Conservation (phyloP, 495 filamentous ascomycete species). For the Pseudevernia furfuracea region DNA sequence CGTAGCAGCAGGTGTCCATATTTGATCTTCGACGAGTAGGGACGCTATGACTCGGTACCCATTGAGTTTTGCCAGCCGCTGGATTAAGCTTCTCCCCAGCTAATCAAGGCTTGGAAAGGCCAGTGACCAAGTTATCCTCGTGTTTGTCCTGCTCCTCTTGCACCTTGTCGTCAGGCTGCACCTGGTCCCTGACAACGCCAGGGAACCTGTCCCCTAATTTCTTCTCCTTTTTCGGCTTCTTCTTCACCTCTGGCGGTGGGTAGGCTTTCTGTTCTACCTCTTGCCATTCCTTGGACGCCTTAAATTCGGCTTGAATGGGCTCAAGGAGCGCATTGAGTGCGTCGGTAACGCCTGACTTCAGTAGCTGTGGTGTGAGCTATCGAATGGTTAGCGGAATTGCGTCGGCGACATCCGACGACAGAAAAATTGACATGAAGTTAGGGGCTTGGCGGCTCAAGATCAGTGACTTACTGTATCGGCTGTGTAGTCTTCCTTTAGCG, state of each 20-base stretch:
- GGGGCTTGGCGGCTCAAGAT: background rate
- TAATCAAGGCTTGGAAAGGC: background rate
- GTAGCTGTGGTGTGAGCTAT: constrained; percentile 72
- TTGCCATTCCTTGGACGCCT: constrained; percentile 69
- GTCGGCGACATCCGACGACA: background rate
- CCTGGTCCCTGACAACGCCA: constrained; percentile 28
- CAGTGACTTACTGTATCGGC: constrained; percentile 61
- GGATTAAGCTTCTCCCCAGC: background rate
- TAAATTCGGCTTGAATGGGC: constrained; percentile 66
- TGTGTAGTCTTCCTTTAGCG: constrained; percentile 70
- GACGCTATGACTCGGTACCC: background rate
- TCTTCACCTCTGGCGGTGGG: constrained; percentile 55
- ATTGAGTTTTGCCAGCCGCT: background rate
- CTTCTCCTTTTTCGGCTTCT: constrained; percentile 62
- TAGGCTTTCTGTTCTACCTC: constrained; percentile 74
- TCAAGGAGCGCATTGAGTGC: constrained; percentile 64
- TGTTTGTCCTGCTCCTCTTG: constrained; percentile 18
- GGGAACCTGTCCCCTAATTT: constrained; percentile 66
- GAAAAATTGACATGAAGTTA: background rate
- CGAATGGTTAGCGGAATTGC: constrained; percentile 1
- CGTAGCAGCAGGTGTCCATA: background rate
- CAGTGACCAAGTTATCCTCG: constrained; percentile 9
- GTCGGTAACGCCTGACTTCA: constrained; percentile 68
- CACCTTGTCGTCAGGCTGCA: constrained; percentile 21
- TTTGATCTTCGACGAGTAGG: background rate